Evolutionary conservation across 805 yeast genomes (phyloP).

Genomic region (Starmerella riodocensis): DNA sequence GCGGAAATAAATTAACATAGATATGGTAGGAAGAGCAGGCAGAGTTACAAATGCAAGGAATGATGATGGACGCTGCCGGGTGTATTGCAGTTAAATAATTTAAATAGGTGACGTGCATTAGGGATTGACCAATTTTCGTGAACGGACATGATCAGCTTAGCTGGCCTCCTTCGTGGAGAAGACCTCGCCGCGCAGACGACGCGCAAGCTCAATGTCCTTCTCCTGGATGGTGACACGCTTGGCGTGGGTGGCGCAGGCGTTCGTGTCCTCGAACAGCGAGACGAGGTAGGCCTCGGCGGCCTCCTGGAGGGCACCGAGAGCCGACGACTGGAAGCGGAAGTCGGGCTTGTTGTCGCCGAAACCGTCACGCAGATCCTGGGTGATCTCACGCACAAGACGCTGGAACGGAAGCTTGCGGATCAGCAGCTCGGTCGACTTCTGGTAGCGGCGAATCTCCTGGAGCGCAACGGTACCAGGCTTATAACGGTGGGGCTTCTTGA

Average conservation of each 20-base stretch:
- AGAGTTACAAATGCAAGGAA: too few relatives aligned
- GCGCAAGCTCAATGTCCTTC: conserved; percentile 82
- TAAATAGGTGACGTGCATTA: conserved; percentile 9
- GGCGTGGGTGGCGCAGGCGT: conserved; percentile 85
- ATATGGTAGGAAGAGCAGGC: too few relatives aligned
- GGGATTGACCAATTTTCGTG: too few relatives aligned
- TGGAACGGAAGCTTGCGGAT: conserved; percentile 86
- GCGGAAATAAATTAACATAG: too few relatives aligned
- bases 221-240: conserved; percentile 87
- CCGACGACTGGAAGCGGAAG: conserved; percentile 77
- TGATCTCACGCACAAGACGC: conserved; percentile 80
- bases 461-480: conserved; percentile 92
- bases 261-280: conserved; percentile 76
- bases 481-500: conserved; percentile 85
- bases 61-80: too few relatives aligned
- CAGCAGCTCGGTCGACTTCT: conserved; percentile 73
- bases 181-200: conserved; percentile 78
- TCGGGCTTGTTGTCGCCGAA: conserved; percentile 21
- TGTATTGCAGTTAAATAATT: conserved; percentile 10
- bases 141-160: conserved; percentile 1
- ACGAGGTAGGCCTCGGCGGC: conserved; percentile 82
- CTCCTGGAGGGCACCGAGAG: conserved; percentile 83
- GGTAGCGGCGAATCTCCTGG: conserved; percentile 86
- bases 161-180: conserved; percentile 19
- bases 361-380: conserved; percentile 76